phyloP scores from a whole-genome alignment of 2,329 filamentous ascomycete genomes.

The Trichophyton simii region DNA sequence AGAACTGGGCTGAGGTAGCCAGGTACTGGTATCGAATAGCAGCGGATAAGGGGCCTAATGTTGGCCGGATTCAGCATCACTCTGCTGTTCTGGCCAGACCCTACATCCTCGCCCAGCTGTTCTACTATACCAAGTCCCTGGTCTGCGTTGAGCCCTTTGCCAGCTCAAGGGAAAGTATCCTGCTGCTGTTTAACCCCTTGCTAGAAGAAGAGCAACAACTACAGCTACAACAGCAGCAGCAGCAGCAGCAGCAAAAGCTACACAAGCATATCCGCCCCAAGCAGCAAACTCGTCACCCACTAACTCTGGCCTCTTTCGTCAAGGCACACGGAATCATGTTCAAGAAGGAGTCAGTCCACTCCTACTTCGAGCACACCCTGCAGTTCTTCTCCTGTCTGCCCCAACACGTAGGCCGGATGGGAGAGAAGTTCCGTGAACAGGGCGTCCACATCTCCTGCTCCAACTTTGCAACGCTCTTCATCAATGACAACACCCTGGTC shows the following conservation, averaged over 20 bases:
- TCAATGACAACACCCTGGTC: background rate
- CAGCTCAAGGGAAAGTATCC: slow-evolving; percentile 45
- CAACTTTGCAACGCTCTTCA: slow-evolving; percentile 29
- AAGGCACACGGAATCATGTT: slow-evolving; percentile 42
- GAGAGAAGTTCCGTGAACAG: slow-evolving; percentile 39
- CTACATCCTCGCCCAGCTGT: slow-evolving; percentile 45
- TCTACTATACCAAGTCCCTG: slow-evolving; percentile 47
- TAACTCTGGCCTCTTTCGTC: slow-evolving; percentile 30
- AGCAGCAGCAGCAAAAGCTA: background rate
- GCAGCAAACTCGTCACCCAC: slow-evolving; percentile 15
- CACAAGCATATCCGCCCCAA: slow-evolving; percentile 5
- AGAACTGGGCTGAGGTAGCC: slow-evolving; percentile 70
- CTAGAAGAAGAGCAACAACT: slow-evolving; percentile 17
- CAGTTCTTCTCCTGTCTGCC: slow-evolving; percentile 37
- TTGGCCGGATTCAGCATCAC: slow-evolving; percentile 77
- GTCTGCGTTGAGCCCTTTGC: slow-evolving; percentile 43
- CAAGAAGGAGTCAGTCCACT: slow-evolving; percentile 21
- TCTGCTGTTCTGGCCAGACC: slow-evolving; percentile 55
- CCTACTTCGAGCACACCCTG: slow-evolving; percentile 28
- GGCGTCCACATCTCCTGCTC: slow-evolving; percentile 44
- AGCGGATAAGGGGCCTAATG: slow-evolving; percentile 60
- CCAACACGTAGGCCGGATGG: slow-evolving; percentile 36
- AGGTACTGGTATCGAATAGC: slow-evolving; percentile 76
- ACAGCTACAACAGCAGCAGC: background rate
- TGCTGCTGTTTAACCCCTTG: slow-evolving; percentile 42